phyloP scores from a whole-genome alignment of 2,329 filamentous ascomycete species.

The Microascus cirrosus region DNA sequence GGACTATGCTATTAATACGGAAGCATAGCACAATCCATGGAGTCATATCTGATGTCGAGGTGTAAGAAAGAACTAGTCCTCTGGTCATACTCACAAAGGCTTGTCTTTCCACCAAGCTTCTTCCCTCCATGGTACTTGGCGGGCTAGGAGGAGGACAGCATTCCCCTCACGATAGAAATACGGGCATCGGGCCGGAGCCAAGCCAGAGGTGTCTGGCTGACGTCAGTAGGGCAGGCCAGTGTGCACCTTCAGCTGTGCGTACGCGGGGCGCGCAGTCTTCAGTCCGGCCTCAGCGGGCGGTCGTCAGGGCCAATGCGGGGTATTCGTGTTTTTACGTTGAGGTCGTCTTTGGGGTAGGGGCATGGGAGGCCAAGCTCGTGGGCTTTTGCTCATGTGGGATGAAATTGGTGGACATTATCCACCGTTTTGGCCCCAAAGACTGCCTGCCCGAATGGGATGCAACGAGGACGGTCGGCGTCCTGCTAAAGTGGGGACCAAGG shows the following conservation, averaged over 20 bases:
- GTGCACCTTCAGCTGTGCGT: background rate
- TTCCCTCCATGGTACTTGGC: constrained; percentile 19
- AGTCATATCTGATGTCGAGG: no score
- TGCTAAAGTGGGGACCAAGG: background rate
- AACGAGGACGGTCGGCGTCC: background rate
- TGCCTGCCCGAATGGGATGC: background rate
- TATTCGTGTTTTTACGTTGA: background rate
- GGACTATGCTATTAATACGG: no score
- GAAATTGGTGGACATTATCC: background rate
- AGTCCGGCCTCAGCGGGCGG: background rate
- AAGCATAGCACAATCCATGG: no score
- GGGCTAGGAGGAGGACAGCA: background rate
- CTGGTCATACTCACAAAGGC: constrained; percentile 18
- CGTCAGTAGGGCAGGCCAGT: background rate
- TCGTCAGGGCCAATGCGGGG: background rate
- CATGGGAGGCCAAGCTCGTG: background rate
- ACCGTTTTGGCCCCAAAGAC: background rate
- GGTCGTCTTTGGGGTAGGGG: background rate
- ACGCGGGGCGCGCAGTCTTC: background rate
- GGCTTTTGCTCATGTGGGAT: background rate
- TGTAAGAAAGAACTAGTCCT: background rate
- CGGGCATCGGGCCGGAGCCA: background rate
- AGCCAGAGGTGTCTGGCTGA: background rate
- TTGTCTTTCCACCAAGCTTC: constrained; percentile 9
- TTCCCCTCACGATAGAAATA: background rate